phyloP scores from a whole-genome alignment of 257 asterid genomes.

The Solanum ossicruentum region DNA sequence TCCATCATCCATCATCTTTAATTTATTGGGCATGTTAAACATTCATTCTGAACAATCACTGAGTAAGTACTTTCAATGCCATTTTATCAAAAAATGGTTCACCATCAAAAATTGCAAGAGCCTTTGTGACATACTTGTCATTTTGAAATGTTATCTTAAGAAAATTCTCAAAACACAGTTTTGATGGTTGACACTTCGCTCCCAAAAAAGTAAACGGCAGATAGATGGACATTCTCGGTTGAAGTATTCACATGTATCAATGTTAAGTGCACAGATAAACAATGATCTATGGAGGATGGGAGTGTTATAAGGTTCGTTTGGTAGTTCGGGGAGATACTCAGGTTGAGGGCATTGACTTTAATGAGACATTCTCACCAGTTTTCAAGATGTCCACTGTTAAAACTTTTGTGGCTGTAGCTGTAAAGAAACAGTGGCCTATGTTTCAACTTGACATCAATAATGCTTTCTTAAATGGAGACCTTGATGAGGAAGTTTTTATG shows the following conservation, averaged over 20 bases:
- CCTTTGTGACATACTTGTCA: not conserved
- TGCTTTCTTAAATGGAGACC: no score
- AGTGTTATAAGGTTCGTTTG: no score
- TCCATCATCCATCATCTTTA: not conserved
- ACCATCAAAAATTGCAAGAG: not conserved
- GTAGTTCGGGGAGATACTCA: no score
- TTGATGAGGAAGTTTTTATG: no score
- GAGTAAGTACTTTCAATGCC: not conserved
- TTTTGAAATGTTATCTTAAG: not conserved
- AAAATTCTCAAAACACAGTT: not conserved
- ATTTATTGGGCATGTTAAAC: not conserved
- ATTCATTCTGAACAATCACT: not conserved
- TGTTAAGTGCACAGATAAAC: not conserved
- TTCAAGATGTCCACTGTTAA: no score
- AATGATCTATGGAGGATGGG: not conserved
- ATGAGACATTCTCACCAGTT: no score
- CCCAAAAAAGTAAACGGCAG: not conserved
- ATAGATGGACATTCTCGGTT: not conserved
- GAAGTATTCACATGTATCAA: not conserved
- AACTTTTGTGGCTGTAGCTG: no score
- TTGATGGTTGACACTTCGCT: not conserved
- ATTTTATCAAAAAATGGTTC: not conserved
- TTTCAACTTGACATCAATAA: no score
- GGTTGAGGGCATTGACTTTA: no score
- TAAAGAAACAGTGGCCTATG: no score